phyloP scores from a whole-genome alignment of 305 asterid species.

The Stenogyne calaminthoides region DNA sequence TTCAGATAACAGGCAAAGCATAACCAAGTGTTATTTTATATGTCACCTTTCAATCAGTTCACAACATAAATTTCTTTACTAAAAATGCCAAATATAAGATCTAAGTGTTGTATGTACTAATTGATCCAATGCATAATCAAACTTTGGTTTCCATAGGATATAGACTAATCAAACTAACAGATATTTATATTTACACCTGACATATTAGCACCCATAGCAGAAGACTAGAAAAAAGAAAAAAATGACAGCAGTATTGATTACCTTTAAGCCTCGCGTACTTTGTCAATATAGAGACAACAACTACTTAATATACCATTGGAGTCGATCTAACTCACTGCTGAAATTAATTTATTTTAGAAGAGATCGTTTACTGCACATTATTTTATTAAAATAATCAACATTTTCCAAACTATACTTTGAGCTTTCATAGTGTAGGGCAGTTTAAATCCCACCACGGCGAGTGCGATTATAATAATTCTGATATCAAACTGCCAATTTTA shows the following conservation, averaged over 20 bases:
- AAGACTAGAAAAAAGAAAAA: neutral
- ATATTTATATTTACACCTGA: neutral
- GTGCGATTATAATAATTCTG: neutral
- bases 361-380: neutral
- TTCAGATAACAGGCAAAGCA: constrained; percentile 1
- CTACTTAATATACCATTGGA: neutral
- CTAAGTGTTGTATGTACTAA: neutral
- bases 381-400: neutral
- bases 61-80: neutral
- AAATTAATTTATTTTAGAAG: neutral
- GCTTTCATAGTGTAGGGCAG: neutral
- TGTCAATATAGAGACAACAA: constrained; percentile 2
- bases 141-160: neutral
- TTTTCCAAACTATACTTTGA: neutral
- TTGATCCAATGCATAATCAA: neutral
- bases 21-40: constrained; percentile 1
- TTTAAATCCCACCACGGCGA: neutral
- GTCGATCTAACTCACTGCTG: constrained; percentile 1
- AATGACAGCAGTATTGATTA: neutral
- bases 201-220: neutral
- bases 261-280: neutral
- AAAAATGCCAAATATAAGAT: neutral
- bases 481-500: neutral
- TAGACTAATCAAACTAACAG: neutral
- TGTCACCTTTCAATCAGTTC: neutral